Conservation (phyloP, 176 grass and related monocot genomes). For the Melocanna baccifera region DNA sequence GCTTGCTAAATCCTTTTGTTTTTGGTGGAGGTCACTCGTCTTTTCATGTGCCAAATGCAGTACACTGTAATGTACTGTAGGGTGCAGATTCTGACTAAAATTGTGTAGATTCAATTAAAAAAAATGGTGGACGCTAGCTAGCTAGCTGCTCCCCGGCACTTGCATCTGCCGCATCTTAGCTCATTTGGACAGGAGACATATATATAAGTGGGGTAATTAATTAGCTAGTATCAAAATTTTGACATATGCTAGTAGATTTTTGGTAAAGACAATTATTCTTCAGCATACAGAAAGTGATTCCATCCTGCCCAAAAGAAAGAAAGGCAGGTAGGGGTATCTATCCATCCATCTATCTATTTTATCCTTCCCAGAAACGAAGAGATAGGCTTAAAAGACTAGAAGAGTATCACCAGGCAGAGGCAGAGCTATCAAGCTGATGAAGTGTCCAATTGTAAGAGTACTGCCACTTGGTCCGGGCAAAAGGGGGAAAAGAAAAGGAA, state of each 20-base stretch:
- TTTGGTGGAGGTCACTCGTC: neutral
- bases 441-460: neutral
- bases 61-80: neutral
- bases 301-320: neutral
- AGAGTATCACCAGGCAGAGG: neutral
- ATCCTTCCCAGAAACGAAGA: neutral
- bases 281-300: neutral
- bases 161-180: neutral
- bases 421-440: conserved; percentile 18
- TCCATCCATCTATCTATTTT: neutral
- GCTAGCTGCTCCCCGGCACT: neutral
- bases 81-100: neutral
- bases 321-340: neutral
- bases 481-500: neutral
- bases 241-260: neutral
- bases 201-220: neutral
- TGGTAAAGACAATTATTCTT: conserved; percentile 1
- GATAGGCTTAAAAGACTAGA: neutral
- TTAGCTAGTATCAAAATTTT: neutral
- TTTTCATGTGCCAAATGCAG: neutral
- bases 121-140: neutral
- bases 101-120: neutral
- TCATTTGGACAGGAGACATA: neutral
- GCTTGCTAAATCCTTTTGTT: neutral
- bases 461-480: conserved; percentile 5